These are phyloP conservation scores for Trametes cinnabarina DNA, from an alignment of 768 basidiomycete species.

Conservation along the genomic window DNA sequence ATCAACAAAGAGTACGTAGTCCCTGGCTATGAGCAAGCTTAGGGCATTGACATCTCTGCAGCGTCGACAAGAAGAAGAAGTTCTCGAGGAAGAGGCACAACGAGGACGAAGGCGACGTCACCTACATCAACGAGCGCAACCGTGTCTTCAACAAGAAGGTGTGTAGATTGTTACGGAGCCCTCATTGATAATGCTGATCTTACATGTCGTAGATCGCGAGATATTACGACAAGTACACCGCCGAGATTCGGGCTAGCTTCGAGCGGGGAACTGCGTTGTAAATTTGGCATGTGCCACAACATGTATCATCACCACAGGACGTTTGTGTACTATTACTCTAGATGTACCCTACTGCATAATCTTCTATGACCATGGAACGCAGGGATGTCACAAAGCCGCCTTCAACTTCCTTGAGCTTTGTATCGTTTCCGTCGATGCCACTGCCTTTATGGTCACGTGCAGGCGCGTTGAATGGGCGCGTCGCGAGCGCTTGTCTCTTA, in stretches of 20 bases:
- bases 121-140: conserved; percentile 98
- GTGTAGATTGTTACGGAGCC: neutral
- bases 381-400: neutral
- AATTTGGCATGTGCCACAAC: conserved; percentile 1
- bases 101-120: conserved; percentile 94
- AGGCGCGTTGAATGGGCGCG: conserved; percentile 10
- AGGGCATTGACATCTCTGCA: conserved; percentile 28
- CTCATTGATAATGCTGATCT: neutral
- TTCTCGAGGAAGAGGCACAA: conserved; percentile 88
- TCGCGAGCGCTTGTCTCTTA: neutral
- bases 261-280: conserved; percentile 93
- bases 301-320: conserved; percentile 1
- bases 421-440: too few species aligned
- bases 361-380: neutral
- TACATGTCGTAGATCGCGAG: conserved; percentile 68
- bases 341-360: conserved; percentile 1
- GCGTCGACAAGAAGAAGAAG: conserved; percentile 86
- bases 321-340: conserved; percentile 3
- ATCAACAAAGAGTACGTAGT: conserved; percentile 88
- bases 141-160: conserved; percentile 98
- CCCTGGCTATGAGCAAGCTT: neutral
- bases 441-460: conserved; percentile 7
- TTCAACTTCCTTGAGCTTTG: too few species aligned
- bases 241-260: conserved; percentile 96
- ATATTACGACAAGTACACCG: conserved; percentile 96